A percentile compares a stretch with the other conserved stretches of the same genome.
Evolutionary conservation across 345 rosid genomes (phyloP).

Genomic region (Raphanus sativus): DNA sequence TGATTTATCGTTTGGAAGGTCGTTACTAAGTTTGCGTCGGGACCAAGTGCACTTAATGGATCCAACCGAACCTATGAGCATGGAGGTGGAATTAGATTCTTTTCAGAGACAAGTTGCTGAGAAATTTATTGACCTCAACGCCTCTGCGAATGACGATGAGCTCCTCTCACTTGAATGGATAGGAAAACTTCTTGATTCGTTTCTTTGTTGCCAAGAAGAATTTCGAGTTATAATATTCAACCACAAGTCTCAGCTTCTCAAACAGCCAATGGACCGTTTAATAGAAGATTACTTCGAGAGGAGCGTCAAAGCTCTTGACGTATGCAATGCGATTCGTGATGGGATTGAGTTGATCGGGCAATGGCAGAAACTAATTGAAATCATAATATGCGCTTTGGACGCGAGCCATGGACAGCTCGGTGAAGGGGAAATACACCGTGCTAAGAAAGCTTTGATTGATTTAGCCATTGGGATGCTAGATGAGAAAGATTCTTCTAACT

Average conservation of each 20-base stretch:
- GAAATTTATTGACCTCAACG: not conserved
- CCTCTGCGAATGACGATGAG: not conserved
- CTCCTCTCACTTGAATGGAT: not conserved
- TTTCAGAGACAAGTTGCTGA: not conserved
- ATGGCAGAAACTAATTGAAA: not conserved
- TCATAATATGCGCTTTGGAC: not conserved
- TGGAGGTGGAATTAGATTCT: not conserved
- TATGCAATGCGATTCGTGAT: not conserved
- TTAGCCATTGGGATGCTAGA: not conserved
- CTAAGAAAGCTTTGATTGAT: not conserved
- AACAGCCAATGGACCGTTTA: not conserved
- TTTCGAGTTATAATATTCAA: not conserved
- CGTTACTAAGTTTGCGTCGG: not conserved
- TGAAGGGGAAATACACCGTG: not conserved
- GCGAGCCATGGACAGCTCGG: not conserved
- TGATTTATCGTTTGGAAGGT: not conserved
- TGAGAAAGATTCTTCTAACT: not conserved
- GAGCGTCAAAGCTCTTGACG: not conserved
- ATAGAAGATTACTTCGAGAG: not conserved
- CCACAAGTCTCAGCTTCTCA: not conserved
- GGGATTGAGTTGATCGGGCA: not conserved
- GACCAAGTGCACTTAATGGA: not conserved
- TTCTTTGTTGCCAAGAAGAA: not conserved
- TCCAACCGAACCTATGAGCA: not conserved
- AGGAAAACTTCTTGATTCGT: not conserved